Evolutionary conservation across 495 filamentous ascomycete species (phyloP), one percentile per base, ranked within the genome.

Genomic region (Xylaria grammica): DNA sequence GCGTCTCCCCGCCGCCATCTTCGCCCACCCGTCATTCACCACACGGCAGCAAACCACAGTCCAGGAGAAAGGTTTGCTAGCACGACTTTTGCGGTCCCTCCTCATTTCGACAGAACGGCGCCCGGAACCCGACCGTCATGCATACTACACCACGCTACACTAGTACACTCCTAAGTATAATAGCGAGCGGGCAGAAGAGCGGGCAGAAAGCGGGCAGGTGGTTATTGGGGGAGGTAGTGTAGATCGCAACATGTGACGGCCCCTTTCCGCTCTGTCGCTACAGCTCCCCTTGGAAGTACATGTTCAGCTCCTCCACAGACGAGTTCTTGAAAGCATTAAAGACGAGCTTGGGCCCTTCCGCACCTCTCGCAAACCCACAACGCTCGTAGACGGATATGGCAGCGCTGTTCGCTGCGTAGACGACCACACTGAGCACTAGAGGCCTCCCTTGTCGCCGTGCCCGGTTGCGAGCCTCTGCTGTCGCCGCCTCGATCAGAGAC

Each of bases 341-440:
- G 13, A 60, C 60, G 29, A 34, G 40, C 40, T 61, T 69, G 11
- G 67, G 62, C 22, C 68, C 73, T 36, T 75, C 65, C 30, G 71
- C 57, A n/a, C 69, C 65, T 26, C 67, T 63, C 38, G 74, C 72
- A 69, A 84, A 85, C 5, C 83, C 82, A 60, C 72, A 71, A 53
- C 69, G 81, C 66, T 78, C 67, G 62, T 85, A 85, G 52, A 86
- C 63, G 1, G 52, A 67, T 54, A 69, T 73, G 4, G 82, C 84
- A 17, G 64, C 65, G 30, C 51, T 34, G 63, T 83, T 84, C 24
- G 63, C 67, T 26, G 67, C 59, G 45, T 81, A 78, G 4, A 80
- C 76, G 19, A 79, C 73, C 19, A 82, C 66, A 40, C 72, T 77
- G 17, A 75, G 58, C 34, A 55, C 69, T 48, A 63, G 67, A 29